phyloP scores from a whole-genome alignment of 768 basidiomycete genomes.

The Clathrus columnatus region DNA sequence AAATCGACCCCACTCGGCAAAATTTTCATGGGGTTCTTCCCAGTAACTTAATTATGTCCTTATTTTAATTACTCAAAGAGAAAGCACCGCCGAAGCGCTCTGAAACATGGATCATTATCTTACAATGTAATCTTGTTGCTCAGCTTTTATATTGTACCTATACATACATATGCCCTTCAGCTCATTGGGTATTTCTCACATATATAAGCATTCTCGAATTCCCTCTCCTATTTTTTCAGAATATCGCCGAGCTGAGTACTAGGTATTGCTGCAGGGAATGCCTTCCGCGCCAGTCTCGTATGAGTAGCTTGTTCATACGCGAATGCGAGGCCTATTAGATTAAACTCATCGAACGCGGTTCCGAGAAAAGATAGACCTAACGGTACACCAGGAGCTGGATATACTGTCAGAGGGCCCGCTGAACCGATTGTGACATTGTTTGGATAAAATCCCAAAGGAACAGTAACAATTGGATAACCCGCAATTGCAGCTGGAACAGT shows the following conservation, averaged over 20 bases:
- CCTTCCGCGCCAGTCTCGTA: slow-evolving; percentile 38
- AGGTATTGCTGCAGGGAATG: slow-evolving; percentile 46
- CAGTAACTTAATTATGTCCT: too few species aligned
- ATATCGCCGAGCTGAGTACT: slow-evolving; percentile 40
- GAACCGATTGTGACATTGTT: slow-evolving; percentile 23
- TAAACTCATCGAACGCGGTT: slow-evolving; percentile 36
- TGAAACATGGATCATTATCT: too few species aligned
- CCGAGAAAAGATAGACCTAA: slow-evolving; percentile 37
- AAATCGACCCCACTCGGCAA: too few species aligned
- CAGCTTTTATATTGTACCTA: too few species aligned
- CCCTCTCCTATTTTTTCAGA: slow-evolving; percentile 14
- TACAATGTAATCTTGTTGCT: too few species aligned
- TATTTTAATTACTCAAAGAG: too few species aligned
- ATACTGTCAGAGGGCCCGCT: slow-evolving; percentile 15
- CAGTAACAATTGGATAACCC: slow-evolving; percentile 30
- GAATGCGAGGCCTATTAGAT: slow-evolving; percentile 34
- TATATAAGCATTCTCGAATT: too few species aligned
- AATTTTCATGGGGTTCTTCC: too few species aligned
- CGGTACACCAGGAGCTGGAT: slow-evolving; percentile 30
- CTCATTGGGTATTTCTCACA: too few species aligned
- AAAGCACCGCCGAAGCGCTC: too few species aligned
- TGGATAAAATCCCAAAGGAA: slow-evolving; percentile 13
- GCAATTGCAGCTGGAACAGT: slow-evolving; percentile 21
- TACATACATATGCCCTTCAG: too few species aligned
- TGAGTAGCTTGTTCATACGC: slow-evolving; percentile 51